Evolutionary conservation across 2,329 filamentous ascomycete genomes (phyloP).

Genomic region (Colletotrichum sp.): DNA sequence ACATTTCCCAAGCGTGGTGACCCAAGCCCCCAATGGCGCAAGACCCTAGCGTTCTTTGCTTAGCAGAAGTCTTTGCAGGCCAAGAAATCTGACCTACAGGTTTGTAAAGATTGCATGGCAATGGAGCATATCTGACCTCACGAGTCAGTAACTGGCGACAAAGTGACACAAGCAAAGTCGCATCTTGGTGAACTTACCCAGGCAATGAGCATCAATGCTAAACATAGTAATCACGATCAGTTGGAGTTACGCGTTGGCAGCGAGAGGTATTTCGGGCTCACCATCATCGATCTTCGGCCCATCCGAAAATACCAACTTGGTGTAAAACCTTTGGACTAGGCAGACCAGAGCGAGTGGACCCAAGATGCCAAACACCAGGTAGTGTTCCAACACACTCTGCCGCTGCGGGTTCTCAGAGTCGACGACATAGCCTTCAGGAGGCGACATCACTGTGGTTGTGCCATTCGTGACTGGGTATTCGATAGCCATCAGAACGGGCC

Average conservation of each 20-base stretch:
- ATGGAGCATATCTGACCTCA: constrained; percentile 22
- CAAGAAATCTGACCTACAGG: constrained; percentile 13
- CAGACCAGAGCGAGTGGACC: constrained; percentile 28
- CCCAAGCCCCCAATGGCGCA: constrained; percentile 28
- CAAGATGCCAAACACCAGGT: constrained; percentile 29
- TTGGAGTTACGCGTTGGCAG: not conserved
- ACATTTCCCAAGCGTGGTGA: constrained; percentile 32
- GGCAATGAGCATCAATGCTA: not conserved
- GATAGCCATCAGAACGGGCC: not conserved
- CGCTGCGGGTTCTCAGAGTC: constrained; percentile 36
- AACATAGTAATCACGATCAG: not conserved
- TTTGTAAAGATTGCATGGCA: constrained; percentile 27
- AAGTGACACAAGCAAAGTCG: not conserved
- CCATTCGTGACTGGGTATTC: constrained; percentile 28
- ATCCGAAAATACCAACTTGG: constrained; percentile 15
- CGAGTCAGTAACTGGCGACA: not conserved
- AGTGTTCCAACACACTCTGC: constrained; percentile 27
- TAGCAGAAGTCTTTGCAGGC: not conserved
- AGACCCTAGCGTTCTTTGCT: constrained; percentile 20
- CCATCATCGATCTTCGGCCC: constrained; percentile 22
- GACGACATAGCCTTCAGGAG: constrained; percentile 35
- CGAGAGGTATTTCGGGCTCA: not conserved
- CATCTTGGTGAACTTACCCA: not conserved
- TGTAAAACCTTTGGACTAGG: constrained; percentile 32
- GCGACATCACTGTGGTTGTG: constrained; percentile 26